Base-by-base conservation (phyloP, 306 rosid species). In the Pyrus communis region DNA sequence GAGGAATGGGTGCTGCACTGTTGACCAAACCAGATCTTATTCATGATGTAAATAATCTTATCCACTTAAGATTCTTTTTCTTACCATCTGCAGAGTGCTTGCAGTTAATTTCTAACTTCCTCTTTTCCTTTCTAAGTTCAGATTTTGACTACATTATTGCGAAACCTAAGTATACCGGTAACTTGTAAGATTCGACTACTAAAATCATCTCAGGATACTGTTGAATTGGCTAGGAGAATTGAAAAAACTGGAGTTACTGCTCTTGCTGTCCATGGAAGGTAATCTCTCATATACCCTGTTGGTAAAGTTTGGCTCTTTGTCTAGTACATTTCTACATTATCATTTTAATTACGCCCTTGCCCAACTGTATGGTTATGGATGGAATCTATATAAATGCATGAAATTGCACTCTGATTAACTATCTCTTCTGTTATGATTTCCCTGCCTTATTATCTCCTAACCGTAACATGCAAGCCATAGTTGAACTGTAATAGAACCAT, bases 241-340 rank as follows among this genome's bases (percentile, higher is more conserved):
- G 97, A 93, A 87, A 93, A 87, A 82, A 89, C 92, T 83, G 97
- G 98, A 75, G 92, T 93, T 82, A 75, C 95, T 43, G 98, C 98
- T 59, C 84, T 93, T 60, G 92, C 88, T 74, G 92, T 93, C 79
- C 98, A 91, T 91, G 98, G 97, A 84, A 91, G 98, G 97, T 89
- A 78, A 75, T 82, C 78, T 75, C 71, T 60, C 45, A 42, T 38
- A 76, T 63, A 6, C 13, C 51, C 49, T 42, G 27, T 33, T 58
- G 25, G 30, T 11, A 5, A n/a, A 11, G 23, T 52, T 52, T 4
- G 13, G 27, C 61, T n/a, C n/a, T 40, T 40, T 21, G 25, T 21
- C 9, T 35, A 7, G 40, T 35, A 35, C 9, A 35, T 35, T 55
- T 9, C 23, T 55, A 55, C n/a, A 9, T 57, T 19, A 57, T 57